Conservation (phyloP, 164 flowering plant species). For the Chimonanthus praecox region DNA sequence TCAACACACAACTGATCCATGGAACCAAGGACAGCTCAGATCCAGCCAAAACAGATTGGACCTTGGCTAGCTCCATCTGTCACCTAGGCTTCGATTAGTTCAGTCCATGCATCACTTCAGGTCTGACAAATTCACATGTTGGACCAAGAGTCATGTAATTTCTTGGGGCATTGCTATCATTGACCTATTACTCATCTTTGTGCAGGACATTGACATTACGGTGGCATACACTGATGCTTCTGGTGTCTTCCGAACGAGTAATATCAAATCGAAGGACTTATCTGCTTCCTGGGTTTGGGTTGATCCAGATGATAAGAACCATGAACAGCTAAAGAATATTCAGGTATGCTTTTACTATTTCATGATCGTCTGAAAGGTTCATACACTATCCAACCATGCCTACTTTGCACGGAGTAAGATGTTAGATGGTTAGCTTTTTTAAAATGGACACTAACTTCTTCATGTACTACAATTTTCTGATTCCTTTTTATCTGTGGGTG, state of each 20-base stretch:
- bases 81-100: background rate
- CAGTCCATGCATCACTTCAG: background rate
- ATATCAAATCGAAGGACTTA: slow-evolving; percentile 39
- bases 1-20: background rate
- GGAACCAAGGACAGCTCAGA: too few species aligned
- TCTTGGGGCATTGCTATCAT: slow-evolving; percentile 9
- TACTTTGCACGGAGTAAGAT: background rate
- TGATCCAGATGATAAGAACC: slow-evolving; percentile 36
- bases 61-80: background rate
- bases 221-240: slow-evolving; percentile 64
- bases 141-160: background rate
- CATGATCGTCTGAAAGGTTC: background rate
- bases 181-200: background rate
- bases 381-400: background rate
- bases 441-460: background rate
- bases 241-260: slow-evolving; percentile 47
- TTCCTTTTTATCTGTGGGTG: background rate
- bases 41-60: background rate
- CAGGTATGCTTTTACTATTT: slow-evolving; percentile 34
- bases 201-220: slow-evolving; percentile 68
- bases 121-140: slow-evolving; percentile 32
- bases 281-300: slow-evolving; percentile 53
- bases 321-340: slow-evolving; percentile 20
- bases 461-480: background rate
- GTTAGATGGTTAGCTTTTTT: background rate